These are phyloP conservation scores for Xylariaceae sp. DNA, from an alignment of 2,329 filamentous ascomycete species.

Conservation along the genomic window DNA sequence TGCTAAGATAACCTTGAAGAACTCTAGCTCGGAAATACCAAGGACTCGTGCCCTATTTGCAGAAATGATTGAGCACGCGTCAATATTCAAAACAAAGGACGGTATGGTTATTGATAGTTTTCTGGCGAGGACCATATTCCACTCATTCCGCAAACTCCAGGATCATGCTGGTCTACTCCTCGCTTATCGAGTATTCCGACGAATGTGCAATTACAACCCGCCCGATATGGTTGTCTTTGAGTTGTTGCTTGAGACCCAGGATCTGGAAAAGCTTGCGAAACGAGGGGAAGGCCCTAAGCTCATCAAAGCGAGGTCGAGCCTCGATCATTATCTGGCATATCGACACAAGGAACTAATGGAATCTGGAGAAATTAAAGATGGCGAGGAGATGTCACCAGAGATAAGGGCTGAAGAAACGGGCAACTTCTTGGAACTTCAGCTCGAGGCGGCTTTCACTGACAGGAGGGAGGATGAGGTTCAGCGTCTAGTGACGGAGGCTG, in stretches of 20 bases:
- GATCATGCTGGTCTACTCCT: slow-evolving; percentile 45
- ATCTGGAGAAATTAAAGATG: slow-evolving; percentile 29
- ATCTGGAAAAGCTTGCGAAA: slow-evolving; percentile 38
- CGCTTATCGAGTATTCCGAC: slow-evolving; percentile 42
- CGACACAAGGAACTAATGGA: slow-evolving; percentile 26
- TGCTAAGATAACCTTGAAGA: slow-evolving; percentile 33
- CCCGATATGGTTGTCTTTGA: slow-evolving; percentile 46
- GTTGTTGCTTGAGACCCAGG: slow-evolving; percentile 43
- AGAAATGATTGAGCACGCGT: slow-evolving; percentile 46
- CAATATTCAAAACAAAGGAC: slow-evolving; percentile 42
- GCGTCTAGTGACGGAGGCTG: slow-evolving; percentile 17
- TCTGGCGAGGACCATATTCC: slow-evolving; percentile 47
- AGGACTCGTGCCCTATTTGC: slow-evolving; percentile 43
- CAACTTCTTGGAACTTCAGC: slow-evolving; percentile 40
- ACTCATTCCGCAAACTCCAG: slow-evolving; percentile 46
- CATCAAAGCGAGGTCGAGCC: slow-evolving; percentile 39
- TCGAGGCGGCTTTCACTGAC: slow-evolving; percentile 28
- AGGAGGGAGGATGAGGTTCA: slow-evolving; percentile 6
- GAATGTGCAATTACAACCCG: slow-evolving; percentile 42
- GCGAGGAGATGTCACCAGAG: slow-evolving; percentile 35
- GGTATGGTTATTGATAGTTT: slow-evolving; percentile 38
- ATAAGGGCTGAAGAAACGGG: slow-evolving; percentile 40
- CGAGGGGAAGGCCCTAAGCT: slow-evolving; percentile 40
- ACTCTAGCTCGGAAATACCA: slow-evolving; percentile 31
- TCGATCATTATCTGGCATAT: slow-evolving; percentile 39